A percentile compares a stretch with the other conserved stretches of the same genome.
phyloP scores from a whole-genome alignment of 768 basidiomycete genomes.

The Suillus fuscotomentosus region DNA sequence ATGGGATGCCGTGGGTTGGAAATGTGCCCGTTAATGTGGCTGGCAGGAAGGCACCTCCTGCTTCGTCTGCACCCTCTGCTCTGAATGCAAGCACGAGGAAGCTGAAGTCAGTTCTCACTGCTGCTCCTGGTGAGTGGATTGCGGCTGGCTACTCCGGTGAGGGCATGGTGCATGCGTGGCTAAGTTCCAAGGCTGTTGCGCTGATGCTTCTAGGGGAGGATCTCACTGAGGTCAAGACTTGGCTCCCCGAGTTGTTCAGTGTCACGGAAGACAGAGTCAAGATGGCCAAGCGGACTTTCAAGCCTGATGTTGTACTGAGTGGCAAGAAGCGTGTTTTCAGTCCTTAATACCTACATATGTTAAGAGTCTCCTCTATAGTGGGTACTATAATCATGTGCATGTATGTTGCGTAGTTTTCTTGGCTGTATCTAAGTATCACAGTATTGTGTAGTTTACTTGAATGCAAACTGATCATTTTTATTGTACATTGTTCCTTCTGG shows the following conservation, averaged over 20 bases:
- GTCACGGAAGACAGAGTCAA: not conserved
- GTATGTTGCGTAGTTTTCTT: not conserved
- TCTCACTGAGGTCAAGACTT: not conserved
- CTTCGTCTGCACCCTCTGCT: not conserved
- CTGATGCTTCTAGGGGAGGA: conserved; percentile 54
- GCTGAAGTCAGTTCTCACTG: conserved; percentile 6
- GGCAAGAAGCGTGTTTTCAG: conserved; percentile 2
- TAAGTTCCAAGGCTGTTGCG: conserved; percentile 57
- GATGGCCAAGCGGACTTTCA: not conserved
- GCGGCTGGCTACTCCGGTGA: conserved; percentile 71
- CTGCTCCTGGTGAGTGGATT: conserved; percentile 64
- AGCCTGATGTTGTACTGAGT: not conserved
- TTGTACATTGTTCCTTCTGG: not conserved
- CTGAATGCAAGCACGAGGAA: not conserved
- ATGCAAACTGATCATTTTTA: not conserved
- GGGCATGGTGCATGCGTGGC: conserved; percentile 73
- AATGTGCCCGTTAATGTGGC: conserved; percentile 51
- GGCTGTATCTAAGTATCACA: not conserved
- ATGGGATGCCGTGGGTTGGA: conserved; percentile 70
- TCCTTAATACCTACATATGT: not conserved
- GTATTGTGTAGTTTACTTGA: not conserved
- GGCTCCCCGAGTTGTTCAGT: not conserved
- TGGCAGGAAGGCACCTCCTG: conserved; percentile 32
- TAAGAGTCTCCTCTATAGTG: not conserved
- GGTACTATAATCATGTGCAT: not conserved